phyloP scores from a whole-genome alignment of 495 filamentous ascomycete species.

The Neurospora tetrasperma region DNA sequence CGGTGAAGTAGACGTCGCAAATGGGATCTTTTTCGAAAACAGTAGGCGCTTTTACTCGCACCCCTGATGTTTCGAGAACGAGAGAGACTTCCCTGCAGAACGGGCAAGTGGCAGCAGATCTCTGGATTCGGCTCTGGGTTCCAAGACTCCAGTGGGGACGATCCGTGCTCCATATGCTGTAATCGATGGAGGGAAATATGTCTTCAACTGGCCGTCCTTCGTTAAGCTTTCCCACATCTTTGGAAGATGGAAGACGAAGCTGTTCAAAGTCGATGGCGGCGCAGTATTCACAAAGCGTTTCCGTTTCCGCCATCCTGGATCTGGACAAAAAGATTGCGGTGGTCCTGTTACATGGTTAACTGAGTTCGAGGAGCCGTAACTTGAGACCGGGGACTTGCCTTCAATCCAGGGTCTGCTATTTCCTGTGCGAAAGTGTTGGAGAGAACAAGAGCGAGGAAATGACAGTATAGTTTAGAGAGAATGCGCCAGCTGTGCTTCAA shows the following conservation, averaged over 20 bases:
- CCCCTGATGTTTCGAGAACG: neutral
- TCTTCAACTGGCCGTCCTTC: neutral
- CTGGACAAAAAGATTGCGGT: neutral
- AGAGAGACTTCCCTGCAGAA: neutral
- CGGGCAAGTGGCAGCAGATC: neutral
- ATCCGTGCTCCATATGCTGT: rapidly evolving
- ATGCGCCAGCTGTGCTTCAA: neutral
- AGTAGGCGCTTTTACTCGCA: neutral
- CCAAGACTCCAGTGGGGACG: neutral
- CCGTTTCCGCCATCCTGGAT: neutral
- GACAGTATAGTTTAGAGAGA: neutral
- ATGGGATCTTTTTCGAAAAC: neutral
- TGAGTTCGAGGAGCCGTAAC: neutral
- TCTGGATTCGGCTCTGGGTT: neutral
- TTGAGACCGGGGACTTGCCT: neutral
- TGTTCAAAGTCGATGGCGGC: neutral
- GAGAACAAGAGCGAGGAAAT: neutral
- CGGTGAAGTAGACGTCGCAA: neutral
- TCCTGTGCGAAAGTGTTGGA: rapidly evolving
- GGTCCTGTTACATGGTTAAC: neutral
- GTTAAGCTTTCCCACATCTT: neutral
- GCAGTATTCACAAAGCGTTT: neutral
- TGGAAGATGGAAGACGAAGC: neutral
- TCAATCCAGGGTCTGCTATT: neutral
- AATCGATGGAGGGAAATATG: neutral